Conservation (phyloP, 1,284 basidiomycete species). For the Salmacisia buchloeana region DNA sequence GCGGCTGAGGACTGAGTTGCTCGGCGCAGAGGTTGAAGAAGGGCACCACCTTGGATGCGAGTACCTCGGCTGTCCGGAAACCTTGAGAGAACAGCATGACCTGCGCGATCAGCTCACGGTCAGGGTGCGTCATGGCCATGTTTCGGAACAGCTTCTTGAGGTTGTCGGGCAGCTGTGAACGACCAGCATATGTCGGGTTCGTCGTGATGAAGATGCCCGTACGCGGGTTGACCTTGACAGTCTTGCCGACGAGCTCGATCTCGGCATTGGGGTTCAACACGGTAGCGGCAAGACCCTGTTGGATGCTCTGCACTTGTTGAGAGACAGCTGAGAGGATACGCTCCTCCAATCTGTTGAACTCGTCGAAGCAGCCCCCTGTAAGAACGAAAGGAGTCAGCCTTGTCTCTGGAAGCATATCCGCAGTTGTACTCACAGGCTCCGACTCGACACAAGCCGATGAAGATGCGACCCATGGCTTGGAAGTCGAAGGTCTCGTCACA, state of each 20-base stretch:
- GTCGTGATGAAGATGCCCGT: conserved; percentile 96
- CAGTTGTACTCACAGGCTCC: conserved; percentile 78
- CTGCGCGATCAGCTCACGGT: conserved; percentile 95
- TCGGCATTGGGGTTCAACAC: conserved; percentile 69
- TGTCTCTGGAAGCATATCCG: conserved; percentile 77
- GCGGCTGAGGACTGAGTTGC: conserved; percentile 91
- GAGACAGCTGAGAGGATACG: conserved; percentile 96
- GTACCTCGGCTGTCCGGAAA: conserved; percentile 89
- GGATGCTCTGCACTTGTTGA: conserved; percentile 97
- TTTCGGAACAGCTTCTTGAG: conserved; percentile 87
- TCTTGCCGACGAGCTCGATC: conserved; percentile 85
- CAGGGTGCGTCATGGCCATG: conserved; percentile 98
- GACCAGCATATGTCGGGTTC: conserved; percentile 90
- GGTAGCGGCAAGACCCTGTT: conserved; percentile 79
- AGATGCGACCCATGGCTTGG: conserved; percentile 99
- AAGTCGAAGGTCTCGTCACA: conserved; percentile 99
- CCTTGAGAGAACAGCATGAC: conserved; percentile 99
- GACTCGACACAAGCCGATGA: conserved; percentile 95
- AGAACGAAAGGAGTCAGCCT: not conserved
- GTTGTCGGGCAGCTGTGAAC: conserved; percentile 93
- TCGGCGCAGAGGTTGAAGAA: conserved; percentile 99
- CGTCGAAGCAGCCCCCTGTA: conserved; percentile 42
- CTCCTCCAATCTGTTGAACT: conserved; percentile 85
- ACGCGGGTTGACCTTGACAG: conserved; percentile 82
- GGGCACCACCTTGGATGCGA: conserved; percentile 95